A percentile compares a stretch with the other conserved stretches of the same genome.
These are phyloP conservation scores for Paxillus rubicundulus DNA, from an alignment of 768 basidiomycete species.

Conservation along the genomic window DNA sequence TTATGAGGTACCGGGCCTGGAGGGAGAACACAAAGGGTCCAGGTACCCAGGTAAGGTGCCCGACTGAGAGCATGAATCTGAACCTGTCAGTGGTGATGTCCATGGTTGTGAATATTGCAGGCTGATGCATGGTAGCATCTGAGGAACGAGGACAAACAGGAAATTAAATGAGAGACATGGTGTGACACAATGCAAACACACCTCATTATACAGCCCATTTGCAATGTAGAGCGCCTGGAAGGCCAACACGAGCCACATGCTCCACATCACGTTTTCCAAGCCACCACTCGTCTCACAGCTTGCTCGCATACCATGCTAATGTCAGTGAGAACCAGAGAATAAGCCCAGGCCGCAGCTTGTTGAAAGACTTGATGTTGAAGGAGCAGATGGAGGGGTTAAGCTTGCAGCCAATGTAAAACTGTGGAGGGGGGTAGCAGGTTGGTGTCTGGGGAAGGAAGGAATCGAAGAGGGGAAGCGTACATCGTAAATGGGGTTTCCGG, in stretches of 20 bases:
- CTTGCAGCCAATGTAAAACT: conserved; percentile 95
- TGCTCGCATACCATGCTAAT: conserved; percentile 92
- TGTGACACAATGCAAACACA: conserved; percentile 21
- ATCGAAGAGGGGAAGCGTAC: conserved; percentile 44
- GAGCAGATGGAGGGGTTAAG: conserved; percentile 83
- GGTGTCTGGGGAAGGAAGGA: not conserved
- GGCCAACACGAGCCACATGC: conserved; percentile 83
- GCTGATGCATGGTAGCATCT: conserved; percentile 39
- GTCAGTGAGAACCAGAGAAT: conserved; percentile 86
- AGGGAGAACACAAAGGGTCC: conserved; percentile 91
- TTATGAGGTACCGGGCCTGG: conserved; percentile 88
- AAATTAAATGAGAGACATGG: conserved; percentile 10
- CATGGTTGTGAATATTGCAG: conserved; percentile 91
- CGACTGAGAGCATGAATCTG: conserved; percentile 96
- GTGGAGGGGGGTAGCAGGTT: not conserved
- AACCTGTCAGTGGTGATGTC: conserved; percentile 98
- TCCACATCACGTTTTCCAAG: conserved; percentile 69
- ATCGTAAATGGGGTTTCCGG: conserved; percentile 84
- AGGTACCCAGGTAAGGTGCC: conserved; percentile 93
- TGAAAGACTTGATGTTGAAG: conserved; percentile 69
- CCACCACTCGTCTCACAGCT: conserved; percentile 74
- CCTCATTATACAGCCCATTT: conserved; percentile 91
- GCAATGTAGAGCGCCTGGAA: conserved; percentile 88
- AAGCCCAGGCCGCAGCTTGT: conserved; percentile 54
- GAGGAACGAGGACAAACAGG: not conserved